Conservation (phyloP, 345 rosid genomes). For the Hypericum perforatum region DNA sequence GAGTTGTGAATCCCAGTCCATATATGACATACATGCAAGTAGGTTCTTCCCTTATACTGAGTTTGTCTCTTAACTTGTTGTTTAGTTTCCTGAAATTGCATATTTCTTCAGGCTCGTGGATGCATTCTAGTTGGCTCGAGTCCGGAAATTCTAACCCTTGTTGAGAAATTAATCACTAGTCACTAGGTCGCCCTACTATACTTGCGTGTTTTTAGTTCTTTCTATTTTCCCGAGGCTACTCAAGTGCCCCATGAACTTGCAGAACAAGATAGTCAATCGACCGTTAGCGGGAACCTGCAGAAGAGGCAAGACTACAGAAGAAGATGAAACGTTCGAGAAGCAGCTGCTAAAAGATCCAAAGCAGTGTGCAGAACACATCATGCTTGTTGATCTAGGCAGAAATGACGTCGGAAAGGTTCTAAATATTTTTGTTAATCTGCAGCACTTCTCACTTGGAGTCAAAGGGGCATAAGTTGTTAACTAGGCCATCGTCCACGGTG, state of each 20-base stretch:
- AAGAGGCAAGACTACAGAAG: conserved; percentile 81
- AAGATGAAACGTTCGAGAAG: conserved; percentile 61
- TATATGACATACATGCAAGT: no score
- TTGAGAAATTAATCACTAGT: conserved; percentile 46
- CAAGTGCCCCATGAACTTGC: no score
- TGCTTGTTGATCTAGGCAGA: conserved; percentile 97
- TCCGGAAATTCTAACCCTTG: conserved; percentile 85
- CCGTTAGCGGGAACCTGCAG: conserved; percentile 94
- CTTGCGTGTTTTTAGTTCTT: no score
- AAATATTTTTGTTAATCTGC: background rate
- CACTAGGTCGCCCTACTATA: background rate
- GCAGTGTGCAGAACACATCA: conserved; percentile 92
- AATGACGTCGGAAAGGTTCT: conserved; percentile 96
- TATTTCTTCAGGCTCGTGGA: conserved; percentile 63
- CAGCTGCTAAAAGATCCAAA: conserved; percentile 79
- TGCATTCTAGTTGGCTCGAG: conserved; percentile 89
- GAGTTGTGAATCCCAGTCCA: no score
- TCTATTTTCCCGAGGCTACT: no score
- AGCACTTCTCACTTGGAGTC: background rate
- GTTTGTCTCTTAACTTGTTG: conserved; percentile 78
- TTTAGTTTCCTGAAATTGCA: conserved; percentile 3
- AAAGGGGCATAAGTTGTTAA: background rate
- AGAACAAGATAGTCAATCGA: conserved; percentile 61
- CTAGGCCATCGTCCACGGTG: conserved; percentile 11
- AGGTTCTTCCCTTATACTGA: no score